Evolutionary conservation across 2,329 filamentous ascomycete species (phyloP), one percentile per base, ranked within the genome.

Genomic region (Fonsecaea nubica): DNA sequence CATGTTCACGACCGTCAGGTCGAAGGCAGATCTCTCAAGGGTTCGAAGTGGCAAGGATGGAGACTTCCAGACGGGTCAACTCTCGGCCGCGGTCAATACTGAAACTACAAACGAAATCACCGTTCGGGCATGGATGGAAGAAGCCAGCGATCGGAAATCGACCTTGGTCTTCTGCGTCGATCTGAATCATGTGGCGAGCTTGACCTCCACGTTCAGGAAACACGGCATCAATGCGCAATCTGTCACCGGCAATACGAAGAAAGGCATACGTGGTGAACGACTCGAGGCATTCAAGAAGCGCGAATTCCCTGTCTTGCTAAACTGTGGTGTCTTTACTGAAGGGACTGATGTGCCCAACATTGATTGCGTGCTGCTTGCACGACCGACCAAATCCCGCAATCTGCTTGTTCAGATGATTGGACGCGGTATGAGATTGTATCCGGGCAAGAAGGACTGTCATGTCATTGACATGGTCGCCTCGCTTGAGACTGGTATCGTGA

Each of bases 341-440:
- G 95, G 95, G 1, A 99, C 95, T 0, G 95, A 99, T 75, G 97
- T 99, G 36, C 95, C 96, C 5, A 97, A 96, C 76, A 92, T 99
- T 71, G 95, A 99, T 80, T 98, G 95, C 75, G 87, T 99, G 30
- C 76, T 99, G 8, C 84, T 99, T 8, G 93, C 91, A 3, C 84
- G 95, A 30, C 95, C 95, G 0, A 99, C 95, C 1, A 89, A 90
- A 72, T 98, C 95, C 15, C 88, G 91, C n/a, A 98, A 97, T 73
- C 82, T 99, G 2, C 86, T 99, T 1, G 88, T 98, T 0, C 95
- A 99, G 78, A 99, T 99, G 95, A 97, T 99, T 68, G 95, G 95
- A 0, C 87, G 95, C 73, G 95, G 95, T 4, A 91, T 99, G 87
- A 88, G 95, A 50, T 80, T 97, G 45, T 86, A 92, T 76, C 83